phyloP scores from a whole-genome alignment of 108 stramenopile genomes.

The Conticribra guillardii region DNA sequence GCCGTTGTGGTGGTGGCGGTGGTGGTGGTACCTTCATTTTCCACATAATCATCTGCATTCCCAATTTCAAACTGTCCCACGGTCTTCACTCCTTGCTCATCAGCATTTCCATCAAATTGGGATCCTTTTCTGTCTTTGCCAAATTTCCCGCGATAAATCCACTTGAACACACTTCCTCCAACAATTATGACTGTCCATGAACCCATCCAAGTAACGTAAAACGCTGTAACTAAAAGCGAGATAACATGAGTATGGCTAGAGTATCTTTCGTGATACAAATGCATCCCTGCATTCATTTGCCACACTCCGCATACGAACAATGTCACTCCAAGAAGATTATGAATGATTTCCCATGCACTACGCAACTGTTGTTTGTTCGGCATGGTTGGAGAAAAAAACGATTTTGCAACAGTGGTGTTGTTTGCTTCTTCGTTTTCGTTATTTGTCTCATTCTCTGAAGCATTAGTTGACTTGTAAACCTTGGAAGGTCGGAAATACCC shows the following conservation, averaged over 20 bases:
- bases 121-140: background rate
- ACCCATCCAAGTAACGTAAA: conserved; percentile 30
- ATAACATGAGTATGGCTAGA: too few species aligned
- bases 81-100: background rate
- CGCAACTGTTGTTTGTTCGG: conserved; percentile 6
- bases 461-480: background rate
- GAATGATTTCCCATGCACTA: conserved; percentile 29
- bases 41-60: background rate
- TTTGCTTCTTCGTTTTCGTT: conserved; percentile 3
- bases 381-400: conserved; percentile 8
- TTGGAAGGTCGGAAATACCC: conserved; percentile 37
- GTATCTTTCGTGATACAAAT: conserved; percentile 32
- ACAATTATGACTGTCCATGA: conserved; percentile 30
- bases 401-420: background rate
- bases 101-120: background rate
- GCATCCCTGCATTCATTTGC: conserved; percentile 40
- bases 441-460: background rate
- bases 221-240: background rate
- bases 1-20: too few species aligned
- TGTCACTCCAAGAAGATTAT: conserved; percentile 28
- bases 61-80: background rate
- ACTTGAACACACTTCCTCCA: conserved; percentile 31
- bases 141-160: background rate
- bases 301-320: conserved; percentile 38
- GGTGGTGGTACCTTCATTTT: background rate